Evolutionary conservation across 169 alveolate species (phyloP).

Genomic region (Cryptosporidium xiaoi): DNA sequence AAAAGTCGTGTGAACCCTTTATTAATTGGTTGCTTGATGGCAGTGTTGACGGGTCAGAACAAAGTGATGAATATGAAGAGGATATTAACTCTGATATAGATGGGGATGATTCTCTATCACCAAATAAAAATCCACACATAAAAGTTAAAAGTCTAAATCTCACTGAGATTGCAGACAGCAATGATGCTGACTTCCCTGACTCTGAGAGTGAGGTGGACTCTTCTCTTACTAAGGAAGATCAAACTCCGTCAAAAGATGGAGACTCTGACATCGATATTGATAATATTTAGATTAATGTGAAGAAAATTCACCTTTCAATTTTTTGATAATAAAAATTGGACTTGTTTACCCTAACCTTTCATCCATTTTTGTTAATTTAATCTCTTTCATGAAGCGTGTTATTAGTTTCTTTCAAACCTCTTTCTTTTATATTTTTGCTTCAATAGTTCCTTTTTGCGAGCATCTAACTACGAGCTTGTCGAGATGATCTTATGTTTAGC

Average conservation of each 20-base stretch:
- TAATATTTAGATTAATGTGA: constrained; percentile 30
- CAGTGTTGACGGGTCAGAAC: constrained; percentile 79
- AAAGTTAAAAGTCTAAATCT: constrained; percentile 66
- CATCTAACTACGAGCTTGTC: no score
- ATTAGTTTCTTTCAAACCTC: no score
- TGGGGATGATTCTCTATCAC: constrained; percentile 30
- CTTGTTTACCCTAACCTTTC: not conserved
- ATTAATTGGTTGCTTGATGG: constrained; percentile 82
- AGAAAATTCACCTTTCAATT: not conserved
- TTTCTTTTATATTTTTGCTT: no score
- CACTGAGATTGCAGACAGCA: constrained; percentile 1
- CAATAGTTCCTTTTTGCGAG: no score
- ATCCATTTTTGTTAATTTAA: no score
- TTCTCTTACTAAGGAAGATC: constrained; percentile 18
- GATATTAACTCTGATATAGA: constrained; percentile 38
- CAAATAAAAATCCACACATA: constrained; percentile 11
- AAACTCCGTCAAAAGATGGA: constrained; percentile 26
- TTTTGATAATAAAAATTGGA: not conserved
- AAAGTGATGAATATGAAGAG: constrained; percentile 76
- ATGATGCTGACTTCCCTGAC: constrained; percentile 8
- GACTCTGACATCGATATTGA: constrained; percentile 73
- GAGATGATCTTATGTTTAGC: no score
- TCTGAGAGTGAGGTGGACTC: constrained; percentile 17
- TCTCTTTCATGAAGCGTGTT: no score
- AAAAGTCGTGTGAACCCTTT: constrained; percentile 85